phyloP scores from a whole-genome alignment of 2,329 filamentous ascomycete species.

The Diaporthe batatas region DNA sequence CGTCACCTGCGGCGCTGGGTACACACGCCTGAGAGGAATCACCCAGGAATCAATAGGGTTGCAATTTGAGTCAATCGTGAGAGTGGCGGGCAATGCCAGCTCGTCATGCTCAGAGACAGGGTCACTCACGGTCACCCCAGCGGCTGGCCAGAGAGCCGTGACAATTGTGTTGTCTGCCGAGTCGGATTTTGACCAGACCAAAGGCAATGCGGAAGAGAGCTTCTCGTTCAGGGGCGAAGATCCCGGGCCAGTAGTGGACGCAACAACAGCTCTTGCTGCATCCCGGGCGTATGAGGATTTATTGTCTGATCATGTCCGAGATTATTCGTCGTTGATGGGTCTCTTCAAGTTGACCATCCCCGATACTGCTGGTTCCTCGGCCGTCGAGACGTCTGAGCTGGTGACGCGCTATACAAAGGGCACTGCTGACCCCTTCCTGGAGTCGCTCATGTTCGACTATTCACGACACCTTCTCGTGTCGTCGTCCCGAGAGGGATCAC shows the following conservation, averaged over 20 bases:
- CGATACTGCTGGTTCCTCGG: slow-evolving; percentile 56
- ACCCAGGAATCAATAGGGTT: slow-evolving; percentile 60
- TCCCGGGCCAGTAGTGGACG: slow-evolving; percentile 55
- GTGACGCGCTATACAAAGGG: slow-evolving; percentile 44
- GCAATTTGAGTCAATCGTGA: slow-evolving; percentile 56
- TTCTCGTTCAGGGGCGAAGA: slow-evolving; percentile 65
- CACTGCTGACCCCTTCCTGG: slow-evolving; percentile 64
- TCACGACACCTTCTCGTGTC: slow-evolving; percentile 67
- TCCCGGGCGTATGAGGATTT: slow-evolving; percentile 51
- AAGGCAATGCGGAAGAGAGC: slow-evolving; percentile 57
- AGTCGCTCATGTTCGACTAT: slow-evolving; percentile 66
- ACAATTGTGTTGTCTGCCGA: slow-evolving; percentile 59
- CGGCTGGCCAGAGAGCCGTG: slow-evolving; percentile 45
- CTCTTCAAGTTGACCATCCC: slow-evolving; percentile 60
- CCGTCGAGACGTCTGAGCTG: slow-evolving; percentile 52
- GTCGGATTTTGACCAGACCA: slow-evolving; percentile 64
- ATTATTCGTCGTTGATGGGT: slow-evolving; percentile 56
- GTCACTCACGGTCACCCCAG: slow-evolving; percentile 49
- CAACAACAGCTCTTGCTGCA: slow-evolving; percentile 50
- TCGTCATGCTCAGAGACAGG: slow-evolving; percentile 40
- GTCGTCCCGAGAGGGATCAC: slow-evolving; percentile 62
- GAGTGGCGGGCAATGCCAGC: slow-evolving; percentile 45
- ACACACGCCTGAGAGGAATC: slow-evolving; percentile 51
- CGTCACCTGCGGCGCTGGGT: slow-evolving; percentile 50
- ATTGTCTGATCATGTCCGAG: slow-evolving; percentile 53